phyloP scores from a whole-genome alignment of 116 monocot species.

The Posidonia oceanica region DNA sequence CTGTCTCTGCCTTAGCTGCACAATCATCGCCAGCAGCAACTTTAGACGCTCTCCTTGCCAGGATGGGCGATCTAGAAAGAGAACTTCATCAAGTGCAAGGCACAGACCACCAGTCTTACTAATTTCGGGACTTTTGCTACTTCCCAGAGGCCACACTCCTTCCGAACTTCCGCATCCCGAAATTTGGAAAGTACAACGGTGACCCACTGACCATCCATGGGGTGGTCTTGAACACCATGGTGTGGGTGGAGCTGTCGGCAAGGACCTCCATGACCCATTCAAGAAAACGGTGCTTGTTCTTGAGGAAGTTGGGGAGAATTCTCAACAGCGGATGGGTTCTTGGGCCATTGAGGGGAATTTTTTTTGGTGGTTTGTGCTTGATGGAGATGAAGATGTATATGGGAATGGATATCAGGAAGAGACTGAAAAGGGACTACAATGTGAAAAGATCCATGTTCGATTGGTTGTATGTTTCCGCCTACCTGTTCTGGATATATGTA shows the following conservation, averaged over 20 bases:
- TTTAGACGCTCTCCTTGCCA: no score
- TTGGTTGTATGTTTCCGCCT: not conserved
- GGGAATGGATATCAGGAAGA: slow-evolving; percentile 4
- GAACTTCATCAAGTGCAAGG: no score
- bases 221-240: slow-evolving; percentile 8
- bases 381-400: slow-evolving; percentile 9
- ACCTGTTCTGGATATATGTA: no score
- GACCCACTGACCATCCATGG: slow-evolving; percentile 2
- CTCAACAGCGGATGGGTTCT: slow-evolving; percentile 29
- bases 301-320: slow-evolving; percentile 28
- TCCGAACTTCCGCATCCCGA: no score
- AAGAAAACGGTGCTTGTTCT: slow-evolving; percentile 30
- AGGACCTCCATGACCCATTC: slow-evolving; percentile 34
- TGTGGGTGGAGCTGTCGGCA: slow-evolving; percentile 17
- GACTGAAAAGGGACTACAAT: not conserved
- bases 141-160: no score
- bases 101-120: no score
- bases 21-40: no score
- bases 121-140: no score
- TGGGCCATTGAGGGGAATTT: not conserved
- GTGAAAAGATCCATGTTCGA: not conserved
- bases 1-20: no score
- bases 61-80: no score
- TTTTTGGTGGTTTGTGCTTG: not conserved
- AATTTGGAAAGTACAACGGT: no score